Evolutionary conservation across 2,329 filamentous ascomycete genomes (phyloP), one percentile per base, ranked within the genome.

Genomic region (Corniculantispora saksenae): DNA sequence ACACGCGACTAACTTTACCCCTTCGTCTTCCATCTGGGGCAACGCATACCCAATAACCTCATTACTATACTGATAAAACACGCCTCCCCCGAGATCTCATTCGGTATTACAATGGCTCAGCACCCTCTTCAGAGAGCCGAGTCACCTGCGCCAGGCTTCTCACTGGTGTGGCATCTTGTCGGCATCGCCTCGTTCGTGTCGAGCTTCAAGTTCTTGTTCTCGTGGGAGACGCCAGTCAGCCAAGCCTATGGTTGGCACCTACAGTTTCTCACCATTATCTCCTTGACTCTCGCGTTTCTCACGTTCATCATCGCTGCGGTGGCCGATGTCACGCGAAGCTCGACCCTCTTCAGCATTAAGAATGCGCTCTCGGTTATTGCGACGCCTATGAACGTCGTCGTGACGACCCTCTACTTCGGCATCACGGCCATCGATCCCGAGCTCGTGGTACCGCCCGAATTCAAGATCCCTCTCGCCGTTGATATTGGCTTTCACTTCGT

Each of bases 241-340:
- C 78, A 81, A 0, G 82, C 86, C 1, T 91, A 89, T 70, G 90
- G 90, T 65, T 84, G 89, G 78, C 84, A 91, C 72, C 85, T 88
- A 67, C 88, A 91, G 74, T 92, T 90, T 72, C 82, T 93, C 38
- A 93, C 90, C 69, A 92, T 92, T 72, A 84, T 93, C 65, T 90
- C 89, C 29, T 83, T 93, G 51, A 79, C 82, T 1, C 78, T 90
- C 27, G 83, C 89, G 1, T 81, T 86, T 13, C 69, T 82, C 54
- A 89, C 87, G 59, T 92, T 92, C 74, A 69, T 76, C 58, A 76
- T 85, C 29, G 91, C 85, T 4, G 77, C 90, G 5, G 73, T 89
- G 43, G 88, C 90, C 61, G 91, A 93, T 74, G 70, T 92, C 10
- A 86, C 86, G 0, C 74, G 86, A 29, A 88, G 81, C 43, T 77